Base-by-base conservation (phyloP, 1,284 basidiomycete species). In the Malassezia nana region DNA sequence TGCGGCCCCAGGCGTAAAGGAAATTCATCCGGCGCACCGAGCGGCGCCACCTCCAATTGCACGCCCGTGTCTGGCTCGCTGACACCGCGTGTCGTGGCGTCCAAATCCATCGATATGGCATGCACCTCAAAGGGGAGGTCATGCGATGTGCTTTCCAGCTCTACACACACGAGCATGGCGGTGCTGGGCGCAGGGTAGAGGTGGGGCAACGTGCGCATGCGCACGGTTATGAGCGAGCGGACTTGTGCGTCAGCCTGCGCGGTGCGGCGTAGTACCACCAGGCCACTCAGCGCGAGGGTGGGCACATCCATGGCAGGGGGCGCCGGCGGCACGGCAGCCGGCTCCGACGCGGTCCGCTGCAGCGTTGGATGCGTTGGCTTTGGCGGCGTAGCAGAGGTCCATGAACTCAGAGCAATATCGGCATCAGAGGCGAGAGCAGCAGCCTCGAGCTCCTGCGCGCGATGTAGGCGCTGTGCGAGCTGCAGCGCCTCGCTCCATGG, bases 141-240 rank as follows among this genome's bases (percentile, higher is more conserved):
- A 1, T 7, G 6, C 38, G 55, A 43, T 3, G 56, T 44, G 28
- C 58, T 64, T 30, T 65, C 61, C 33, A 67, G 52, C 46, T 67
- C 62, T 43, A 67, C 58, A 30, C 55, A 60, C 28, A 67, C 53
- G 2, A 67, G 48, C 3, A 64, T 20, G 50, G 56, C 20, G 38
- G 8, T 18, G 38, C 32, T 38, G 20, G 6, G 45, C 32, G 26
- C 6, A 1, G 22, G 26, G 18, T 15, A 31, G 5, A 41, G 26
- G 7, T 26, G 43, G 28, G 46, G 26, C 16, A 65, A 55, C 13
- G 63, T 60, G 13, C 63, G 59, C 60, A 67, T 64, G 26, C 62
- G 59, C 5, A 65, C 63, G 16, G n/a, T 5, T 2, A 44, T 10
- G 13, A 41, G 31, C 7, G 32, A 25, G 2, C 12, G 16, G 9